Evolutionary conservation across 345 rosid genomes (phyloP).

Genomic region (Camelina laxa): DNA sequence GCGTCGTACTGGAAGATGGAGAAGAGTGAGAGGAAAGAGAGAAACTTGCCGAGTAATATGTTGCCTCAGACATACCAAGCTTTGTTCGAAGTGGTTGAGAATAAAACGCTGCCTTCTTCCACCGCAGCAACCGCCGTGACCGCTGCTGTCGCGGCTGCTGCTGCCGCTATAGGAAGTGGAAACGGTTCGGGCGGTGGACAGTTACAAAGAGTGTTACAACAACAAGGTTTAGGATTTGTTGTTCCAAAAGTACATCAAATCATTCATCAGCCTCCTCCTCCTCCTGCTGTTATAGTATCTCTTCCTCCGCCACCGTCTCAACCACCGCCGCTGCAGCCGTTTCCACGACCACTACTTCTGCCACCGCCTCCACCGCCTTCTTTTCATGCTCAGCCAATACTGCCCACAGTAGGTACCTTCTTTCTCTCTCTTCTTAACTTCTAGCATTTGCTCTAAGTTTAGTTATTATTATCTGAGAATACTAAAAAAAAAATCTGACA

Average conservation of each 20-base stretch:
- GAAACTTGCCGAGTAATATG: constrained; percentile 80
- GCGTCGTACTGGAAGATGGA: constrained; percentile 77
- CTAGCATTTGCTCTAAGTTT: constrained; percentile 25
- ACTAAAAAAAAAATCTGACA: background rate
- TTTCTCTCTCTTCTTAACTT: constrained; percentile 41
- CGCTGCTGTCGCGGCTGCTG: constrained; percentile 30
- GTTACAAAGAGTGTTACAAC: constrained; percentile 28
- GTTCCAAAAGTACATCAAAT: constrained; percentile 44
- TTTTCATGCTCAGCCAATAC: constrained; percentile 43
- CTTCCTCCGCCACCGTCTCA: constrained; percentile 46
- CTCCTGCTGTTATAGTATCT: constrained; percentile 41
- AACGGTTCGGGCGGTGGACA: constrained; percentile 42
- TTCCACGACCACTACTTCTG: constrained; percentile 33
- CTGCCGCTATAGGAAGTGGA: constrained; percentile 35
- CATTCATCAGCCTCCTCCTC: constrained; percentile 47
- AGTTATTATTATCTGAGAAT: background rate
- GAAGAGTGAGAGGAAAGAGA: constrained; percentile 79
- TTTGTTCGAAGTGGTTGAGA: constrained; percentile 72
- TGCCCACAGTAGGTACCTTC: constrained; percentile 69
- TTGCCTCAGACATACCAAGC: constrained; percentile 69
- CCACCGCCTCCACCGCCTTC: constrained; percentile 50
- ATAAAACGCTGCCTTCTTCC: constrained; percentile 45
- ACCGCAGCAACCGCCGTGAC: constrained; percentile 29
- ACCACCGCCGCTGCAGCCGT: constrained; percentile 7
- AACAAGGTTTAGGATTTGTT: constrained; percentile 46